phyloP scores from a whole-genome alignment of 345 rosid genomes.

The Bruguiera parviflora region DNA sequence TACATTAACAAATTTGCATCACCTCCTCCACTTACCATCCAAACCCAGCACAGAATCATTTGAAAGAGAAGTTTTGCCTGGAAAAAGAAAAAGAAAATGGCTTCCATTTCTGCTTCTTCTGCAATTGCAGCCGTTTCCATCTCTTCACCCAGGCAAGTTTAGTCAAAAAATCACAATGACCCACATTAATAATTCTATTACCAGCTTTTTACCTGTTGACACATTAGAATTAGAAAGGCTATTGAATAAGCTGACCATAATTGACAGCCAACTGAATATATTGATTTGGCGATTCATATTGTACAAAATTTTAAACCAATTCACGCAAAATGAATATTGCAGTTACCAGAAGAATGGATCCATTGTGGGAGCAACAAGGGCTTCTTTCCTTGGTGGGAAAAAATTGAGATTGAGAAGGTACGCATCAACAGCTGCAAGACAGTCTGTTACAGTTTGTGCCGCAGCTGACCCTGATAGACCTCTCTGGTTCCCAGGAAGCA shows the following conservation, averaged over 20 bases:
- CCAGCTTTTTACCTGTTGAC: no score
- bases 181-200: no score
- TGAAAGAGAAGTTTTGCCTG: neutral
- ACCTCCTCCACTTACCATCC: constrained; percentile 4
- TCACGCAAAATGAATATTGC: constrained; percentile 25
- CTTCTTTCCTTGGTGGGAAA: constrained; percentile 69
- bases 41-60: constrained; percentile 1
- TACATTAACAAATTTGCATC: constrained; percentile 30
- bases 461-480: constrained; percentile 83
- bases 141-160: constrained; percentile 66
- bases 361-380: constrained; percentile 42
- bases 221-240: constrained; percentile 24
- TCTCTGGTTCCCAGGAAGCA: constrained; percentile 97
- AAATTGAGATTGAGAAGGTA: constrained; percentile 51
- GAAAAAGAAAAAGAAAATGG: constrained; percentile 49
- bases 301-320: neutral
- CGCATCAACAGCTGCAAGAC: constrained; percentile 25
- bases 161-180: neutral
- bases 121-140: constrained; percentile 65
- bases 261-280: no score
- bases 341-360: constrained; percentile 61
- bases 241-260: constrained; percentile 7
- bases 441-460: constrained; percentile 46
- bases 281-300: no score
- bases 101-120: constrained; percentile 86